Percentiles rank a stretch among this genome's conserved stretches.
phyloP scores from a whole-genome alignment of 805 yeast species.

The Lachancea sp. region DNA sequence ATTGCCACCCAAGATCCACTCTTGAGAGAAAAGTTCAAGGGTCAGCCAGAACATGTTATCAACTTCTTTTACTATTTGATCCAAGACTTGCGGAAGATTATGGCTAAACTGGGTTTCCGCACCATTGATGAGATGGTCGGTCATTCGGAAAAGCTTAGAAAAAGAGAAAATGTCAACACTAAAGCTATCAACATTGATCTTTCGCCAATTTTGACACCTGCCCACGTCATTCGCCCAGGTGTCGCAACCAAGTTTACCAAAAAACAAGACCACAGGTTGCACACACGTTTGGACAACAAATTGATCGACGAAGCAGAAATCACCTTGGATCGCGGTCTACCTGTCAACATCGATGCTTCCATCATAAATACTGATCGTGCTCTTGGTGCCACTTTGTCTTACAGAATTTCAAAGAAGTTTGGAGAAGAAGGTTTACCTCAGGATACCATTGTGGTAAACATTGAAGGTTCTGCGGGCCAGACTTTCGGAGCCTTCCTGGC shows the following conservation, averaged over 20 bases:
- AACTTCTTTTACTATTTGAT: constrained; percentile 94
- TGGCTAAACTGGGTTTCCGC: constrained; percentile 94
- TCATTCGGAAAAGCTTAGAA: constrained; percentile 82
- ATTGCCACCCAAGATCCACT: constrained; percentile 98
- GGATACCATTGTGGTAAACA: constrained; percentile 90
- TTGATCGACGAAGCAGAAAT: constrained; percentile 92
- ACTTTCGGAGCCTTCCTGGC: constrained; percentile 98
- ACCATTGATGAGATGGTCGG: constrained; percentile 98
- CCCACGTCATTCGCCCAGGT: constrained; percentile 93
- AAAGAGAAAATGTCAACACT: constrained; percentile 80
- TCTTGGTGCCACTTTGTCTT: constrained; percentile 89
- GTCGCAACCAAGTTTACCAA: constrained; percentile 89
- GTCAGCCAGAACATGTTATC: constrained; percentile 97
- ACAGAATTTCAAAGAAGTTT: constrained; percentile 85
- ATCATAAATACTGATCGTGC: constrained; percentile 96
- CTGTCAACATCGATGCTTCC: constrained; percentile 87
- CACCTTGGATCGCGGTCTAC: constrained; percentile 93
- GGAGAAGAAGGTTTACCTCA: constrained; percentile 93
- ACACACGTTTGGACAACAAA: constrained; percentile 90
- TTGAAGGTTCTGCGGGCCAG: constrained; percentile 94
- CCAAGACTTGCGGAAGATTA: constrained; percentile 82
- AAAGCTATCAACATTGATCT: constrained; percentile 89
- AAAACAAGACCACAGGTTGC: constrained; percentile 90
- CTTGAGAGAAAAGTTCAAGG: constrained; percentile 82
- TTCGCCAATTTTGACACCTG: constrained; percentile 93